Percentiles rank a stretch among this genome's conserved stretches.
phyloP scores from a whole-genome alignment of 768 basidiomycete genomes.

The Macrolepiota albuminosa region DNA sequence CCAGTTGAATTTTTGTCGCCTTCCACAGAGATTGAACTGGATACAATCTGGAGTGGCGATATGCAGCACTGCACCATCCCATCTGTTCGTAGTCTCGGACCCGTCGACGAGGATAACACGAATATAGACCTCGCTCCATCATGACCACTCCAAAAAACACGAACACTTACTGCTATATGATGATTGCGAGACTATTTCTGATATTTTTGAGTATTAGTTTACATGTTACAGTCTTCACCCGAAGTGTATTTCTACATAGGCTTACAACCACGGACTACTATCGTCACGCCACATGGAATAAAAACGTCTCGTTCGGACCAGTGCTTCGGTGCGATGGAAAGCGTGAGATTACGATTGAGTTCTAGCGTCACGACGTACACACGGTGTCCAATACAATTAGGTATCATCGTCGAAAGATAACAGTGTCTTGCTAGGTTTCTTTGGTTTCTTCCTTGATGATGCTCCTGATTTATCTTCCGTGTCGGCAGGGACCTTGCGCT shows the following conservation, averaged over 20 bases:
- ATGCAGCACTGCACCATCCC: background rate
- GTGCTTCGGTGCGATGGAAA: background rate
- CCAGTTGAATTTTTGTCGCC: conserved; percentile 14
- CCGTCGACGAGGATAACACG: background rate
- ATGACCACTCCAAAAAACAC: too few species aligned
- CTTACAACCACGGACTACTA: background rate
- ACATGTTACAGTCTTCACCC: background rate
- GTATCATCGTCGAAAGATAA: conserved; percentile 61
- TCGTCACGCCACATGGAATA: background rate
- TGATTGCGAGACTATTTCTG: background rate
- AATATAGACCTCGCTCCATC: background rate
- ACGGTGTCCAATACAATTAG: conserved; percentile 17
- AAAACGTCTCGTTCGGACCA: background rate
- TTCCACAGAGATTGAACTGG: conserved; percentile 19
- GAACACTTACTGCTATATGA: background rate
- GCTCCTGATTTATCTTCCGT: conserved; percentile 23
- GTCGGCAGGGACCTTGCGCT: conserved; percentile 34
- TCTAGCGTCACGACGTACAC: background rate
- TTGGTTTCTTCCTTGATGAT: conserved; percentile 50
- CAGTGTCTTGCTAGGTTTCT: conserved; percentile 42
- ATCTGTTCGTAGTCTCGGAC: background rate
- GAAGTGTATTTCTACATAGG: background rate
- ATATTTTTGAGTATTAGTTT: background rate
- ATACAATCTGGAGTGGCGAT: conserved; percentile 21
- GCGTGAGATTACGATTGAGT: background rate